Conservation (phyloP, 371 early-diverging fungal genomes). For the Coemansia sp. region DNA sequence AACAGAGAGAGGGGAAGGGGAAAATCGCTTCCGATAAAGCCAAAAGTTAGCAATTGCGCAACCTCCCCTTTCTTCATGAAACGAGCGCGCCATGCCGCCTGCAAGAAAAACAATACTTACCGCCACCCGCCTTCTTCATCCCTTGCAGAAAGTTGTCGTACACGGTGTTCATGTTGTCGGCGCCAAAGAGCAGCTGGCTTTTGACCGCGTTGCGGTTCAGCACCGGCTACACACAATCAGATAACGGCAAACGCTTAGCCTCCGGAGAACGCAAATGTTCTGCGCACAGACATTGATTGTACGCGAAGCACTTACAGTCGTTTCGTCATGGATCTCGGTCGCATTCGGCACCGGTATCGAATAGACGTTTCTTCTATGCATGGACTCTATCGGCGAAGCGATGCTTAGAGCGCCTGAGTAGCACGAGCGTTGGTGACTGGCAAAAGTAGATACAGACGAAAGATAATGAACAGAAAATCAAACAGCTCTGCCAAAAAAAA, state of each 20-base stretch:
- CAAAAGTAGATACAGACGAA: too few species aligned
- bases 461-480: too few species aligned
- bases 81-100: background rate
- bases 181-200: conserved; percentile 37
- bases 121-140: conserved; percentile 37
- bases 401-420: too few species aligned
- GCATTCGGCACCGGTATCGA: conserved; percentile 42
- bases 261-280: background rate
- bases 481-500: too few species aligned
- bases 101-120: conserved; percentile 21
- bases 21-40: too few species aligned
- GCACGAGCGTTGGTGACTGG: too few species aligned
- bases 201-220: conserved; percentile 42
- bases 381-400: background rate
- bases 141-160: conserved; percentile 46
- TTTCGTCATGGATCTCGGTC: conserved; percentile 39
- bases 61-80: background rate
- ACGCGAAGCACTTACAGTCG: conserved; percentile 29
- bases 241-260: background rate
- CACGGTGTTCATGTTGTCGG: conserved; percentile 34
- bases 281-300: background rate
- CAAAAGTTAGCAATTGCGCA: too few species aligned
- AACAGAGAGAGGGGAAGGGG: too few species aligned
- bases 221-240: conserved; percentile 35
- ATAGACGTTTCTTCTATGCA: conserved; percentile 36